phyloP scores from a whole-genome alignment of 768 basidiomycete genomes.

The Tylopilus plumbeoviolaceoides region DNA sequence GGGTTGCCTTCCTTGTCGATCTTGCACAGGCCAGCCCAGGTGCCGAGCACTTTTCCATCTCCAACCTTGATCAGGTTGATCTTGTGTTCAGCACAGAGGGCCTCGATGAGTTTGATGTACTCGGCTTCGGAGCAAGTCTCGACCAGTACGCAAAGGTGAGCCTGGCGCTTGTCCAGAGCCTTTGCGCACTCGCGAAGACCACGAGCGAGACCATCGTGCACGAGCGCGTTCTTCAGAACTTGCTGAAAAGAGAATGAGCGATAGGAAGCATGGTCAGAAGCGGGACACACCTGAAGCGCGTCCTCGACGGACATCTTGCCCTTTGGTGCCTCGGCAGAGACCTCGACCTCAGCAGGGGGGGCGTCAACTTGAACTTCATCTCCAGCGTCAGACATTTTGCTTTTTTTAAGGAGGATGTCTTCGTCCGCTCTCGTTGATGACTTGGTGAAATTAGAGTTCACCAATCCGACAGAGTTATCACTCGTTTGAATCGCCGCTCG shows the following conservation, averaged over 20 bases:
- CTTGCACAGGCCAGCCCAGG: conserved; percentile 99
- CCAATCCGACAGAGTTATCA: conserved; percentile 23
- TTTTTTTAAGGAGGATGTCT: conserved; percentile 61
- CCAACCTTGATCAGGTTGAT: conserved; percentile 99
- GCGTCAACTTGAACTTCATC: conserved; percentile 84
- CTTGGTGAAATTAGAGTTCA: conserved; percentile 53
- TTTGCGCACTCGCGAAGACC: conserved; percentile 98
- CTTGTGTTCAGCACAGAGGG: conserved; percentile 98
- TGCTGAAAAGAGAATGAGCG: conserved; percentile 49
- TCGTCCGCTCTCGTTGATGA: conserved; percentile 98
- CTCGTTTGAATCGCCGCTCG: conserved; percentile 52
- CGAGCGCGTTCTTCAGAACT: conserved; percentile 98
- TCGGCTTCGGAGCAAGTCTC: conserved; percentile 99
- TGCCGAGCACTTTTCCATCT: conserved; percentile 96
- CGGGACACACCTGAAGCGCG: conserved; percentile 68
- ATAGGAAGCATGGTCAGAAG: neutral
- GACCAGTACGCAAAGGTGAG: conserved; percentile 97
- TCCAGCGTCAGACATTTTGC: conserved; percentile 94
- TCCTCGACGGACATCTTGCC: conserved; percentile 96
- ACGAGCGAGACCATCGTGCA: conserved; percentile 97
- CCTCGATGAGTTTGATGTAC: conserved; percentile 99
- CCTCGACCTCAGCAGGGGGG: conserved; percentile 66
- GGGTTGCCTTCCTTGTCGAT: conserved; percentile 99
- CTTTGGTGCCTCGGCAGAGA: conserved; percentile 85
- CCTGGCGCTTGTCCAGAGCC: conserved; percentile 97